These are phyloP conservation scores for Nakazawaea wickerhamii DNA, from an alignment of 805 yeast species.

Conservation along the genomic window DNA sequence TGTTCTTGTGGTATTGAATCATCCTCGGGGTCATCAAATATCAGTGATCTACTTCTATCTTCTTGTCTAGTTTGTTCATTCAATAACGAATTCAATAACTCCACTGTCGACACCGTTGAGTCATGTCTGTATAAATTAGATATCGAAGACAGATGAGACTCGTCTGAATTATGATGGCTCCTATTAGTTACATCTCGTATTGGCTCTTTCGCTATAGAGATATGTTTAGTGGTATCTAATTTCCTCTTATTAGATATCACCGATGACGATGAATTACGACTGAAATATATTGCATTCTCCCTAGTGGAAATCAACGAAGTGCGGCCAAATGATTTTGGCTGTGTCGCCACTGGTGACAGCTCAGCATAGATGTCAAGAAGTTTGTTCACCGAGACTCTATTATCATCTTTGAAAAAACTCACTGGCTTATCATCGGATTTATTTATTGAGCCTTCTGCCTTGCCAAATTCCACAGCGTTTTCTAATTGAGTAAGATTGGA, in stretches of 20 bases:
- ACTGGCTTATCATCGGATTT: background rate
- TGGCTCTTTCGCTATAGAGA: constrained; percentile 22
- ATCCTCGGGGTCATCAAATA: background rate
- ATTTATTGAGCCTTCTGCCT: background rate
- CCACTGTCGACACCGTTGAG: constrained; percentile 4
- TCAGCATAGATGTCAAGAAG: background rate
- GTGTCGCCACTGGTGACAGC: background rate
- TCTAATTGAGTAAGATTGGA: constrained; percentile 2
- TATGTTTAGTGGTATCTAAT: background rate
- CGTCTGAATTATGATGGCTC: constrained; percentile 18
- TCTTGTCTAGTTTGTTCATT: background rate
- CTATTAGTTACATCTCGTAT: constrained; percentile 30
- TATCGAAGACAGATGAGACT: background rate
- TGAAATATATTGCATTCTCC: background rate
- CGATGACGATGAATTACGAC: constrained; percentile 1
- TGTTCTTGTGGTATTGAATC: background rate
- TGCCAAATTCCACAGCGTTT: background rate
- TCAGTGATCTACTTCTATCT: background rate
- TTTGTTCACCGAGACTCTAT: background rate
- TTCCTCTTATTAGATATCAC: background rate
- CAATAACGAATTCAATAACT: constrained; percentile 2
- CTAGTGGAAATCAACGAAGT: background rate
- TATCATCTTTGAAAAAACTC: background rate
- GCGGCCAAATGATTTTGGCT: background rate
- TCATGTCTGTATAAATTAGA: background rate